A percentile compares a stretch with the other conserved stretches of the same genome.
Conservation (phyloP, 1,139 yeast species). For the Zygoascus meyerae region DNA sequence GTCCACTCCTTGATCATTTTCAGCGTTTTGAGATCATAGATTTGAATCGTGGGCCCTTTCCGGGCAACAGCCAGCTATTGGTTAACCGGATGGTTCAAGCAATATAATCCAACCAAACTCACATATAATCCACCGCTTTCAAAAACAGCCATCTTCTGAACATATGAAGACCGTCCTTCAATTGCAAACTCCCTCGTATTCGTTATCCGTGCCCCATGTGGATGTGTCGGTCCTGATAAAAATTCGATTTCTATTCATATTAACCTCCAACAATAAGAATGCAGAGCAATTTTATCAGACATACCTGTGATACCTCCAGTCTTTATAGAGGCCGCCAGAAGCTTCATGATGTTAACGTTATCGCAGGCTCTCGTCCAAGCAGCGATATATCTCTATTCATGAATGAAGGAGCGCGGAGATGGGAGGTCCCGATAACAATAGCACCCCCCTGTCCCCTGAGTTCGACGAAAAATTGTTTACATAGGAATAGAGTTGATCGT, state of each 20-base stretch:
- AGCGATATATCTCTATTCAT: too few relatives aligned
- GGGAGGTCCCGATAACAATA: too few relatives aligned
- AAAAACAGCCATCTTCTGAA: conserved; percentile 28
- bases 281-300: conserved; percentile 4
- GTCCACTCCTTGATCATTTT: conserved; percentile 35
- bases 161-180: conserved; percentile 27
- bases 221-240: conserved; percentile 10
- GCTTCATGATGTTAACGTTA: conserved; percentile 22
- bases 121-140: conserved; percentile 22
- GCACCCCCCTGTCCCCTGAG: too few relatives aligned
- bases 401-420: too few relatives aligned
- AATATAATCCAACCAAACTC: conserved; percentile 13
- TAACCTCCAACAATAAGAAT: too few relatives aligned
- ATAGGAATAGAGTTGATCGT: too few relatives aligned
- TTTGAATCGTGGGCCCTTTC: conserved; percentile 31
- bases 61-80: conserved; percentile 31
- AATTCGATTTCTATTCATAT: neutral
- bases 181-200: conserved; percentile 19
- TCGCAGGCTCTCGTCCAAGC: neutral
- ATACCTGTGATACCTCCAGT: conserved; percentile 27
- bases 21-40: conserved; percentile 27
- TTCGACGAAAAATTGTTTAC: too few relatives aligned
- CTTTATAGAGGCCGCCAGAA: conserved; percentile 28
- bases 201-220: neutral
- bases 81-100: neutral